These are phyloP conservation scores for Naganishia liquefaciens DNA, from an alignment of 1,284 basidiomycete genomes.

Conservation along the genomic window DNA sequence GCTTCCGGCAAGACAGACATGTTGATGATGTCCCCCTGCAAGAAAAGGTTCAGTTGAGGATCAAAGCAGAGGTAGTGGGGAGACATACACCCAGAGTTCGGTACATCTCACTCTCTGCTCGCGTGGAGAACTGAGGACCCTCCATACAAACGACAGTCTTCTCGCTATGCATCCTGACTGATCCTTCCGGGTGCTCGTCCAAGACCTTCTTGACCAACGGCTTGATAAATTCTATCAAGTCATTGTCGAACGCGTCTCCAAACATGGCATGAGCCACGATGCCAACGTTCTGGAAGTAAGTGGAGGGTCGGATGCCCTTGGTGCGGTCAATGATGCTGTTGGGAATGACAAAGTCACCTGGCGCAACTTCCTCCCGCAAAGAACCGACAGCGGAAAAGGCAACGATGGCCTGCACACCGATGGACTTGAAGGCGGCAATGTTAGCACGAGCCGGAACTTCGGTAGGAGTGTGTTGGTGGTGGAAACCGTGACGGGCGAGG, in stretches of 20 bases:
- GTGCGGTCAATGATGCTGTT: slow-evolving; percentile 93
- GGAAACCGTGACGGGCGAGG: slow-evolving; percentile 81
- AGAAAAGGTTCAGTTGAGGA: background rate
- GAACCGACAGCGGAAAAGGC: slow-evolving; percentile 96
- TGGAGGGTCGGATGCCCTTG: slow-evolving; percentile 80
- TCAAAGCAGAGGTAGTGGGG: background rate
- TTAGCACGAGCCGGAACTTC: slow-evolving; percentile 83
- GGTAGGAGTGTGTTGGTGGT: slow-evolving; percentile 73
- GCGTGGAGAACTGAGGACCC: slow-evolving; percentile 79
- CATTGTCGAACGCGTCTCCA: slow-evolving; percentile 80
- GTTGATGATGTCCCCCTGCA: slow-evolving; percentile 80
- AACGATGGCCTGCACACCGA: slow-evolving; percentile 84
- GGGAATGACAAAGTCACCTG: slow-evolving; percentile 86
- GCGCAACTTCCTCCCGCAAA: slow-evolving; percentile 90
- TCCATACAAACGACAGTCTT: slow-evolving; percentile 97
- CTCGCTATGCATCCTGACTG: slow-evolving; percentile 69
- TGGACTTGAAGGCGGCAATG: slow-evolving; percentile 89
- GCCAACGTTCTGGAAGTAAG: slow-evolving; percentile 79
- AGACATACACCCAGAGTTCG: slow-evolving; percentile 31
- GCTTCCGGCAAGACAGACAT: slow-evolving; percentile 94
- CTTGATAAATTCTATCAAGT: slow-evolving; percentile 70
- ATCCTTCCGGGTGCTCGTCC: slow-evolving; percentile 57
- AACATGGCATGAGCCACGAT: slow-evolving; percentile 92
- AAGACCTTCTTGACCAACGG: slow-evolving; percentile 67
- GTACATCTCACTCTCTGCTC: slow-evolving; percentile 87